These are phyloP conservation scores for Leucosporidium scottii DNA, from an alignment of 768 basidiomycete species.

Conservation along the genomic window DNA sequence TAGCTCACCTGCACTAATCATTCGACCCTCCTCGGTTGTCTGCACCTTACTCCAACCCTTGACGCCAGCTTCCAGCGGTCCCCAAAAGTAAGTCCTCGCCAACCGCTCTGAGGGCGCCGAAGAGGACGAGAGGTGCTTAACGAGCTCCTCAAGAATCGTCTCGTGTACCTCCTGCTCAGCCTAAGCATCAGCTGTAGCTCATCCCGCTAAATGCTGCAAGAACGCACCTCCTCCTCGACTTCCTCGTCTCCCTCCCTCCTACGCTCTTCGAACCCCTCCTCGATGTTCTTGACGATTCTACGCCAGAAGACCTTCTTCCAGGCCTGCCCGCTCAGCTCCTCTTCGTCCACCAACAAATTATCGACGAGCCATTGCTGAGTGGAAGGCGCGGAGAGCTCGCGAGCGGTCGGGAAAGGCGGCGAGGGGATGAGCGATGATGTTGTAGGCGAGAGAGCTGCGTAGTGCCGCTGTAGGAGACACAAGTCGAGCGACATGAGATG, in stretches of 20 bases:
- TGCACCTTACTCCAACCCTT: slow-evolving; percentile 7
- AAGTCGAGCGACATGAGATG: background rate
- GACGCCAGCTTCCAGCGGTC: background rate
- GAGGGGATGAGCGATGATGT: slow-evolving; percentile 9
- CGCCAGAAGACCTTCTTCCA: slow-evolving; percentile 26
- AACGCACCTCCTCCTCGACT: slow-evolving; percentile 24
- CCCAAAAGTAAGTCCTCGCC: slow-evolving; percentile 27
- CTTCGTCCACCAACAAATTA: background rate
- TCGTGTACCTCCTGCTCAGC: slow-evolving; percentile 21
- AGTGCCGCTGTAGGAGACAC: background rate
- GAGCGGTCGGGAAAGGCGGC: slow-evolving; percentile 10
- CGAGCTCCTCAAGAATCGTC: slow-evolving; percentile 23
- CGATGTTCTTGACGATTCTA: slow-evolving; percentile 13
- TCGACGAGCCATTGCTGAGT: slow-evolving; percentile 23
- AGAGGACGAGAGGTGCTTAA: slow-evolving; percentile 12
- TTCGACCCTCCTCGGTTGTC: slow-evolving; percentile 22
- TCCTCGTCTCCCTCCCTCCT: background rate
- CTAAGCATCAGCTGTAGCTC: background rate
- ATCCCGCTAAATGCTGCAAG: background rate
- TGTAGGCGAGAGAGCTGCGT: slow-evolving; percentile 13
- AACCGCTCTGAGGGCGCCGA: background rate
- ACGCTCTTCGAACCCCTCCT: slow-evolving; percentile 14
- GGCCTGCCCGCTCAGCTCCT: background rate
- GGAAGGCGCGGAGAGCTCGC: background rate
- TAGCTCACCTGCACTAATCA: slow-evolving; percentile 24